Conservation (phyloP, 2,329 filamentous ascomycete genomes). For the Lachnellula hyalina region DNA sequence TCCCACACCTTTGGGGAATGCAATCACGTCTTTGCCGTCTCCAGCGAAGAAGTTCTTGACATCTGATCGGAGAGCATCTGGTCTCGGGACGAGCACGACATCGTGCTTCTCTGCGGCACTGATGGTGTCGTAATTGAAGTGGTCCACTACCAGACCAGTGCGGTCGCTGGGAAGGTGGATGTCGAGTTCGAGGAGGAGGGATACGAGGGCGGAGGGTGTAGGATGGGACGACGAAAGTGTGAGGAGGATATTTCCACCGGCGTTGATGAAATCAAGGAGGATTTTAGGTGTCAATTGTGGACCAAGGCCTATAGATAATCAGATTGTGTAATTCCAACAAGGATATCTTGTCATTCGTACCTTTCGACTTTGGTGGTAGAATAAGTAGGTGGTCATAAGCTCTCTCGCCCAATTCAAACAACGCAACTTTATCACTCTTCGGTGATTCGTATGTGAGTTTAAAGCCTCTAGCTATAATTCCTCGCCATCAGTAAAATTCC, state of each 20-base stretch:
- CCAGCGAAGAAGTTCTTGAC: constrained; percentile 74
- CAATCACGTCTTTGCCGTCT: constrained; percentile 54
- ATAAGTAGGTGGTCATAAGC: constrained; percentile 88
- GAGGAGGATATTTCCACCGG: constrained; percentile 84
- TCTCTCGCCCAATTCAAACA: constrained; percentile 83
- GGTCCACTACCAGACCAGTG: constrained; percentile 81
- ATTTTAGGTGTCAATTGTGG: constrained; percentile 80
- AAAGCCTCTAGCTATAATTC: constrained; percentile 68
- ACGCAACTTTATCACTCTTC: constrained; percentile 68
- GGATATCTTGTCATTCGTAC: constrained; percentile 37
- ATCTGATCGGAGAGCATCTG: constrained; percentile 58
- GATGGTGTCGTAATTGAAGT: constrained; percentile 84
- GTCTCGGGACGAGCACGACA: constrained; percentile 72
- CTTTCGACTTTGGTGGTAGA: constrained; percentile 86
- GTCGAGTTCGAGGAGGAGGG: constrained; percentile 81
- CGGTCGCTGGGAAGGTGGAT: constrained; percentile 83
- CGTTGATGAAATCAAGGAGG: constrained; percentile 87
- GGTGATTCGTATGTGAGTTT: constrained; percentile 75
- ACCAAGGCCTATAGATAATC: constrained; percentile 61
- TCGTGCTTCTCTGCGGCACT: constrained; percentile 81
- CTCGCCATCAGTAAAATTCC: constrained; percentile 6
- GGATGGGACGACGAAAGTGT: constrained; percentile 69
- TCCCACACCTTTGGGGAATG: constrained; percentile 76
- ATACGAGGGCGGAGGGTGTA: constrained; percentile 67
- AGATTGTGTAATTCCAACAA: constrained; percentile 1